Conservation (phyloP, 106 monocot species). For the Dioscorea zingiberensis region DNA sequence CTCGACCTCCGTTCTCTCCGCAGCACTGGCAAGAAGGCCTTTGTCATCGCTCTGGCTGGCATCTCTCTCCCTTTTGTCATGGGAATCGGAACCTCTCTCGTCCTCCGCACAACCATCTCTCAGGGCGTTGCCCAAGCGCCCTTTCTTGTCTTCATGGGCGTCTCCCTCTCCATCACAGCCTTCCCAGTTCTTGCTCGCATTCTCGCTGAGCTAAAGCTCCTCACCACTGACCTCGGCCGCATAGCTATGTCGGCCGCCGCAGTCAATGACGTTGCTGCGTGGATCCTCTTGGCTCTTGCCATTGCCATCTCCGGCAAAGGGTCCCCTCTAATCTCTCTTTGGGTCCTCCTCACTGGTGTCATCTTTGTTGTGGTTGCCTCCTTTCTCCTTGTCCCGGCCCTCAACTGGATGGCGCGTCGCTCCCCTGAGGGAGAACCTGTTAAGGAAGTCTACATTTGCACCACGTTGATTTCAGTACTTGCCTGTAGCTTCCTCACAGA, state of each 20-base stretch:
- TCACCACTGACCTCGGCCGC: slow-evolving; percentile 8
- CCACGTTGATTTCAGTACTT: not conserved
- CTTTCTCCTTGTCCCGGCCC: not conserved
- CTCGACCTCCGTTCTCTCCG: slow-evolving; percentile 14
- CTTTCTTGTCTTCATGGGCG: slow-evolving; percentile 18
- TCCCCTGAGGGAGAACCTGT: not conserved
- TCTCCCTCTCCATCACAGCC: slow-evolving; percentile 16
- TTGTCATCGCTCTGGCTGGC: slow-evolving; percentile 10
- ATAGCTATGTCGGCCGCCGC: slow-evolving; percentile 19
- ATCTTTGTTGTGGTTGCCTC: not conserved
- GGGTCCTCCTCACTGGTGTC: slow-evolving; percentile 1
- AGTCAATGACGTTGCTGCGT: slow-evolving; percentile 7
- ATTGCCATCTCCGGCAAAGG: not conserved
- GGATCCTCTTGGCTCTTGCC: slow-evolving; percentile 15
- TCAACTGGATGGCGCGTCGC: slow-evolving; percentile 1
- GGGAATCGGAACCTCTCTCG: slow-evolving; percentile 11
- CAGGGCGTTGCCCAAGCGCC: slow-evolving; percentile 1
- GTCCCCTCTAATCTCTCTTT: not conserved
- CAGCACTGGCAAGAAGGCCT: slow-evolving; percentile 11
- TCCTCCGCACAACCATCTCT: slow-evolving; percentile 4
- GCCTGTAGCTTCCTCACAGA: slow-evolving; percentile 1
- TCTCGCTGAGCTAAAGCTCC: slow-evolving; percentile 11
- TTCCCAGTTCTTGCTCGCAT: slow-evolving; percentile 13
- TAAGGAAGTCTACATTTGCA: slow-evolving; percentile 1
- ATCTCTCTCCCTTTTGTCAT: slow-evolving; percentile 8